Base-by-base conservation (phyloP, 768 basidiomycete genomes). In the Postia placenta region DNA sequence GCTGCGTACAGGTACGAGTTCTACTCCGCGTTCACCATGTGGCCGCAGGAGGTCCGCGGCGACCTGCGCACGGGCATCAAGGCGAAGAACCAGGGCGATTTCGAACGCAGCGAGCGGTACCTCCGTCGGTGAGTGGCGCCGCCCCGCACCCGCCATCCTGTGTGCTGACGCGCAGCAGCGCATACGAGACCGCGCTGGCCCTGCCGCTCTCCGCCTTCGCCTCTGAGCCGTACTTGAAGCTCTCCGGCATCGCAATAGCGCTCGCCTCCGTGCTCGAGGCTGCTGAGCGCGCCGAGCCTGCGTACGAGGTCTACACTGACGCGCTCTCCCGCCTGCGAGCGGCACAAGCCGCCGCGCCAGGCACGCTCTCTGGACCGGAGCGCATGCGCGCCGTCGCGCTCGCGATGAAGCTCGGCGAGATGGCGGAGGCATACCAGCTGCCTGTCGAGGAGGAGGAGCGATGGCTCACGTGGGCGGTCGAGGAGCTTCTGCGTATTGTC, bases 61-160 rank as follows among this genome's bases (percentile, higher is more conserved):
- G 84, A 87, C 63, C 70, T 89, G 27, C 80, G 84, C 5, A 74
- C 72, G 2, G 87, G 81, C 2, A 70, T 89, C 37, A 74, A 74
- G 50, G 83, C 83, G 2, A 83, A 76, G 57, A 67, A 79, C 45
- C 74, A 78, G 48, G 78, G 75, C 2, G 78, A 88, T 58, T 56
- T 74, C 9, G 66, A 64, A 9, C 61, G 75, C 45, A 79, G 81
- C 54, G 71, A 74, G 50, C 67, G 70, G 26, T 80, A 74, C 57
- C 68, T 87, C 28, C 58, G 63, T 43, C 72, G 76, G 86, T 86
- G 48, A 47, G 75, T 64, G 40, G 12, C 4, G 12, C 19, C 7
- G 4, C 45, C 33, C 5, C 6, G 27, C 33, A 12, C 11, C 20
- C 36, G 23, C 19, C 12, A 3, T 19, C 11, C 14, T 44, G n/a